These are phyloP conservation scores for Leishmania tropica DNA, from an alignment of 208 protist genomes.

Conservation along the genomic window DNA sequence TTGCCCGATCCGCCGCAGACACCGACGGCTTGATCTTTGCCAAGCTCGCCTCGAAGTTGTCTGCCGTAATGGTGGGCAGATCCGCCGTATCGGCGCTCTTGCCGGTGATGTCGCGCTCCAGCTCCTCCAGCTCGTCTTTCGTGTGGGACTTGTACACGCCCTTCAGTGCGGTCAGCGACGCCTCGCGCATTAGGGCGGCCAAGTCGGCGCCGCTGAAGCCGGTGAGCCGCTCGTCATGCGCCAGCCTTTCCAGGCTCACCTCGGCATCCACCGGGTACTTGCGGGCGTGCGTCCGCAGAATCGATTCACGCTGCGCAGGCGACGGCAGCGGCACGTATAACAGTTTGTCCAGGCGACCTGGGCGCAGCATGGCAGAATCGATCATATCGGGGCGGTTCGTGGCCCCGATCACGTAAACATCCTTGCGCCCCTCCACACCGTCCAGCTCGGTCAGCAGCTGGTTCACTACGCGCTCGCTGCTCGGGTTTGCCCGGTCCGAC, in stretches of 20 bases:
- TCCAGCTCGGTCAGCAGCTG: conserved; percentile 99
- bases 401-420: conserved; percentile 98
- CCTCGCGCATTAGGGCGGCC: conserved; percentile 92
- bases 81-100: conserved; percentile 32
- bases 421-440: conserved; percentile 95
- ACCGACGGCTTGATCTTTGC: conserved; percentile 82
- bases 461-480: conserved; percentile 98
- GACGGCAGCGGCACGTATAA: conserved; percentile 97
- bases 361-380: conserved; percentile 98
- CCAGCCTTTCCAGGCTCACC: conserved; percentile 86
- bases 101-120: conserved; percentile 79
- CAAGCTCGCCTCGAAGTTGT: conserved; percentile 73
- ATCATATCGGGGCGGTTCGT: conserved; percentile 99
- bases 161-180: conserved; percentile 87
- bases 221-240: conserved; percentile 65
- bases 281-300: conserved; percentile 90
- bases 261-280: conserved; percentile 84
- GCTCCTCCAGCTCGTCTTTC: conserved; percentile 60
- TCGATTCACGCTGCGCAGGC: conserved; percentile 80
- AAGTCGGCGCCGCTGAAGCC: conserved; percentile 97
- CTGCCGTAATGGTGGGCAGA: conserved; percentile 63
- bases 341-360: conserved; percentile 97
- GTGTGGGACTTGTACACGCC: conserved; percentile 65
- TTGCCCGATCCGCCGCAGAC: conserved; percentile 63
- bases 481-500: conserved; percentile 86